Conservation (phyloP, 2,329 filamentous ascomycete species). For the Moelleriella libera region DNA sequence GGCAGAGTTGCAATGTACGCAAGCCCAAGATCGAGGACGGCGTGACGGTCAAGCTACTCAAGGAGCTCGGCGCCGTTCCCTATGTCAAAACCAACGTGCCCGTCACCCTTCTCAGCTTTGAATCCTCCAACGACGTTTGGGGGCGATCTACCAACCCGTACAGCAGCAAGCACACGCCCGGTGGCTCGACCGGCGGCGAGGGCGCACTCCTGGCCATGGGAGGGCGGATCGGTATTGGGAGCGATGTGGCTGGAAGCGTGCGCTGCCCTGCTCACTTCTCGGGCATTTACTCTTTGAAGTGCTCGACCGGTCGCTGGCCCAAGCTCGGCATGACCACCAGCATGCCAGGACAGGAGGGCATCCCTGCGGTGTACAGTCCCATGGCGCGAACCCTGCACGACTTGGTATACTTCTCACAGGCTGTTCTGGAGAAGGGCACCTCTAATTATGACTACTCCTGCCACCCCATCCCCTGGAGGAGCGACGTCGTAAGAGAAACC, state of each 20-base stretch:
- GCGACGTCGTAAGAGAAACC: conserved; percentile 43
- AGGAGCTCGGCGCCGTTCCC: conserved; percentile 76
- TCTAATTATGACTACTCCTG: conserved; percentile 84
- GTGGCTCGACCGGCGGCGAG: conserved; percentile 81
- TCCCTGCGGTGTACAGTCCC: conserved; percentile 78
- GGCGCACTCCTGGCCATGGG: conserved; percentile 68
- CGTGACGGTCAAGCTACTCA: conserved; percentile 58
- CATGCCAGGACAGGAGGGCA: conserved; percentile 85
- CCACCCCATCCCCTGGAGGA: conserved; percentile 71
- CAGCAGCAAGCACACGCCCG: conserved; percentile 70
- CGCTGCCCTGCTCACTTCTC: conserved; percentile 79
- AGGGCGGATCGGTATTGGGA: conserved; percentile 78
- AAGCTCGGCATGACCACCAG: conserved; percentile 72
- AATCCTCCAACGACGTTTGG: conserved; percentile 68
- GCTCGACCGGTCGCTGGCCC: conserved; percentile 82
- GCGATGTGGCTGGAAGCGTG: conserved; percentile 82
- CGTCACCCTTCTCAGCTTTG: conserved; percentile 75
- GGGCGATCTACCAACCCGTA: conserved; percentile 73
- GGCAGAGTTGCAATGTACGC: conserved; percentile 59
- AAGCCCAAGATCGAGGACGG: conserved; percentile 58
- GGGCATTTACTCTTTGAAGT: conserved; percentile 75
- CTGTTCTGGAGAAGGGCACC: conserved; percentile 65
- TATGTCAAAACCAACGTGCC: conserved; percentile 90
- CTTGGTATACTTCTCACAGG: conserved; percentile 68
- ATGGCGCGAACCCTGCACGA: conserved; percentile 82